These are phyloP conservation scores for Eucalyptus grandis DNA, from an alignment of 345 rosid genomes.

Conservation along the genomic window DNA sequence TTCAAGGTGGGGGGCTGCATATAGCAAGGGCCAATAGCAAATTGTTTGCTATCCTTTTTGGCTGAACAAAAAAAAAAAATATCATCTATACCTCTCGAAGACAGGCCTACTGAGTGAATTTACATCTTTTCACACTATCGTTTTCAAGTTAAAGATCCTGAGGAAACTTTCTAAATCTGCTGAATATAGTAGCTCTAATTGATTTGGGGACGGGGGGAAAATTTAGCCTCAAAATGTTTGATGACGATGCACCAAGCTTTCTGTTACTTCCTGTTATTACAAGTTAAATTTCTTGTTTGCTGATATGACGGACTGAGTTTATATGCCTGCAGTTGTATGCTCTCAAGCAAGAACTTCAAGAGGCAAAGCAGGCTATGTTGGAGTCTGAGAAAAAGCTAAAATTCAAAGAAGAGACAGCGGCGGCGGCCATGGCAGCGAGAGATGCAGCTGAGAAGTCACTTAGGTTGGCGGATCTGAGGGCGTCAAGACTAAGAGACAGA, in stretches of 20 bases:
- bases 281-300: background rate
- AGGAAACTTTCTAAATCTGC: background rate
- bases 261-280: background rate
- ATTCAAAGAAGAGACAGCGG: conserved; percentile 93
- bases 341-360: conserved; percentile 80
- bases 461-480: conserved; percentile 75
- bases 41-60: background rate
- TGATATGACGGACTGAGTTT: background rate
- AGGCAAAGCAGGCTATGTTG: conserved; percentile 51
- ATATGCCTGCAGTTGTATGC: conserved; percentile 39
- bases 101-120: background rate
- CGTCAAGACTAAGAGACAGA: conserved; percentile 85
- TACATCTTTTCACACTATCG: background rate
- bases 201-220: background rate
- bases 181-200: background rate
- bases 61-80: background rate
- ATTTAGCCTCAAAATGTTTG: background rate
- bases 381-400: conserved; percentile 88
- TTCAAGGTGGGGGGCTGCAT: background rate
- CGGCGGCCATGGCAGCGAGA: conserved; percentile 97
- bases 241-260: background rate
- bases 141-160: background rate
- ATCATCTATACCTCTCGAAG: background rate
- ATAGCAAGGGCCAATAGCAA: background rate
- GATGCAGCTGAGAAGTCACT: conserved; percentile 98